phyloP scores from a whole-genome alignment of 2,329 filamentous ascomycete genomes.

The Talaromyces sp. region DNA sequence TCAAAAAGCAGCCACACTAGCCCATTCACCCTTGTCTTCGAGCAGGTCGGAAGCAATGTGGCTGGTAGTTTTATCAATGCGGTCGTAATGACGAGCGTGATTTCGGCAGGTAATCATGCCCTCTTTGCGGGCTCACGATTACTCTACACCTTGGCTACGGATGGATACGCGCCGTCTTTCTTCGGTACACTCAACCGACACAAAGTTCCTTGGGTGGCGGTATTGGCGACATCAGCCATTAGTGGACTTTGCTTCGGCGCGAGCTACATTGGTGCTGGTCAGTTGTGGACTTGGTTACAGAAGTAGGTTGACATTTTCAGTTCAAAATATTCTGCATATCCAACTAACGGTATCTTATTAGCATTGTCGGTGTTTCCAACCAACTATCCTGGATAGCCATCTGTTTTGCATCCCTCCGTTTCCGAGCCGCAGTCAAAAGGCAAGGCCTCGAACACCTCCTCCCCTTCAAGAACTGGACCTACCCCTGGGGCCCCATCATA shows the following conservation, averaged over 20 bases:
- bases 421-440: slow-evolving; percentile 52
- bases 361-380: slow-evolving; percentile 62
- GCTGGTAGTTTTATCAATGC: slow-evolving; percentile 58
- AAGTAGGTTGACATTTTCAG: slow-evolving; percentile 42
- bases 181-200: slow-evolving; percentile 50
- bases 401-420: slow-evolving; percentile 60
- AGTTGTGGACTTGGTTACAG: slow-evolving; percentile 63
- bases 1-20: slow-evolving; percentile 44
- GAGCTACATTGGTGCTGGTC: slow-evolving; percentile 60
- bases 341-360: slow-evolving; percentile 20
- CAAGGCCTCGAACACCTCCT: slow-evolving; percentile 59
- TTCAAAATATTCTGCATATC: neutral
- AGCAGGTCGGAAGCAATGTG: slow-evolving; percentile 50
- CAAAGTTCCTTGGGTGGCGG: slow-evolving; percentile 51
- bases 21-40: slow-evolving; percentile 59
- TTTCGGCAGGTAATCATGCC: slow-evolving; percentile 56
- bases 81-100: slow-evolving; percentile 55
- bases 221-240: slow-evolving; percentile 51
- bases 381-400: slow-evolving; percentile 62
- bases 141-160: slow-evolving; percentile 53
- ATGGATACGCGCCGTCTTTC: slow-evolving; percentile 52
- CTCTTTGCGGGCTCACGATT: slow-evolving; percentile 54
- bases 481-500: slow-evolving; percentile 57
- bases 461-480: slow-evolving; percentile 63
- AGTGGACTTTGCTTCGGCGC: slow-evolving; percentile 60